Evolutionary conservation across 2,329 filamentous ascomycete species (phyloP).

Genomic region (Xylariomycetidae sp.): DNA sequence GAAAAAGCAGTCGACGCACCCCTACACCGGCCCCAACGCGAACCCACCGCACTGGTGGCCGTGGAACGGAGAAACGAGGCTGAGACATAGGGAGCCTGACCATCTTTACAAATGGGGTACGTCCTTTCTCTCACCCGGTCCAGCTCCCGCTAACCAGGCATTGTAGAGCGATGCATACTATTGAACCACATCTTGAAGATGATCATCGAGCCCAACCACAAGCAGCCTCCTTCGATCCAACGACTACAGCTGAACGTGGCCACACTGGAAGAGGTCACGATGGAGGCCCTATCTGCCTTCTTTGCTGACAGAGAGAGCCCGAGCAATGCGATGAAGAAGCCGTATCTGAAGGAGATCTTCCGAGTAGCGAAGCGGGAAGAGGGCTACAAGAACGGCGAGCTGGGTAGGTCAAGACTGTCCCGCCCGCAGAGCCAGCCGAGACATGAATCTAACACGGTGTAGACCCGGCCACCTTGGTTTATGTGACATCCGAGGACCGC

Average conservation of each 20-base stretch:
- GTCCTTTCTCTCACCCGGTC: constrained; percentile 10
- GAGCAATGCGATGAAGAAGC: constrained; percentile 48
- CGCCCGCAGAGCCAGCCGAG: too few relatives aligned
- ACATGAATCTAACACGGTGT: background rate
- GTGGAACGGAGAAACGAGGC: constrained; percentile 43
- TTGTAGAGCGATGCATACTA: constrained; percentile 51
- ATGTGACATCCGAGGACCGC: constrained; percentile 48
- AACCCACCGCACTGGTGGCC: constrained; percentile 65
- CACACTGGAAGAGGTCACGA: constrained; percentile 53
- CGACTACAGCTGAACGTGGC: constrained; percentile 47
- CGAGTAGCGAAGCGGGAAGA: constrained; percentile 53
- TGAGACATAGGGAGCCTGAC: constrained; percentile 67
- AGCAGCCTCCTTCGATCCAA: constrained; percentile 45
- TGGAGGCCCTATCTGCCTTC: constrained; percentile 51
- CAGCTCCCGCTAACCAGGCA: constrained; percentile 1
- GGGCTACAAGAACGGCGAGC: constrained; percentile 47
- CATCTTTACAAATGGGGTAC: constrained; percentile 63
- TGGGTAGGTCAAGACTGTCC: constrained; percentile 39
- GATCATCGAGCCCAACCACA: constrained; percentile 43
- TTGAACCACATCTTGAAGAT: constrained; percentile 55
- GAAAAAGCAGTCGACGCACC: constrained; percentile 69
- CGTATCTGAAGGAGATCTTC: constrained; percentile 55
- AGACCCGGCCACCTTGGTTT: constrained; percentile 33
- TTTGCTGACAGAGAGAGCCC: constrained; percentile 50
- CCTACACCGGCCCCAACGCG: constrained; percentile 60